Conservation (phyloP, 768 basidiomycete genomes). For the Kockovaella imperatae region DNA sequence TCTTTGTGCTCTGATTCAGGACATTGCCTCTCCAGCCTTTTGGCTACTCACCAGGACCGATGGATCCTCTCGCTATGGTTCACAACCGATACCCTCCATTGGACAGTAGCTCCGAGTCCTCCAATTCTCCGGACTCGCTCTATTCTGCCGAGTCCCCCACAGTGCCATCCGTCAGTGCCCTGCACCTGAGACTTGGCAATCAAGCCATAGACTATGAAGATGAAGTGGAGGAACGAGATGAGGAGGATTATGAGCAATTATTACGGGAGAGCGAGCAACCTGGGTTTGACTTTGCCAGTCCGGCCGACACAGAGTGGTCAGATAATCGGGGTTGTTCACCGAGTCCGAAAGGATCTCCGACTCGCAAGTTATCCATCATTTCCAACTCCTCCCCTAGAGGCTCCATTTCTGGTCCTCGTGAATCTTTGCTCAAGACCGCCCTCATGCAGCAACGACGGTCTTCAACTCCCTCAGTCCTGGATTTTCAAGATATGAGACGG, state of each 20-base stretch:
- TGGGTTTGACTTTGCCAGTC: slow-evolving; percentile 14
- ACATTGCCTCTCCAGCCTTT: no score
- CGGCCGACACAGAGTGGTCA: slow-evolving; percentile 13
- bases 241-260: slow-evolving; percentile 26
- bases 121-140: slow-evolving; percentile 33
- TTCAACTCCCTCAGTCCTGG: slow-evolving; percentile 28
- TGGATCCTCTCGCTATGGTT: no score
- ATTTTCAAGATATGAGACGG: slow-evolving; percentile 17
- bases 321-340: slow-evolving; percentile 15
- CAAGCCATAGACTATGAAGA: slow-evolving; percentile 27
- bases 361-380: slow-evolving; percentile 27
- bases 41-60: no score
- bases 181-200: no score
- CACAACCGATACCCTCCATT: neutral
- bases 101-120: slow-evolving; percentile 11
- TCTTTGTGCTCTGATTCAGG: no score
- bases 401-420: slow-evolving; percentile 10
- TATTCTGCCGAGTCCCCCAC: slow-evolving; percentile 29
- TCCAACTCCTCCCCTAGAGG: slow-evolving; percentile 29
- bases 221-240: slow-evolving; percentile 13
- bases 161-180: no score
- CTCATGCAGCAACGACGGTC: slow-evolving; percentile 16
- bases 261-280: slow-evolving; percentile 10
- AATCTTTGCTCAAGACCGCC: no score
- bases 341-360: slow-evolving; percentile 3